Conservation (phyloP, 2,329 filamentous ascomycete species). For the Pyrenophora teres region DNA sequence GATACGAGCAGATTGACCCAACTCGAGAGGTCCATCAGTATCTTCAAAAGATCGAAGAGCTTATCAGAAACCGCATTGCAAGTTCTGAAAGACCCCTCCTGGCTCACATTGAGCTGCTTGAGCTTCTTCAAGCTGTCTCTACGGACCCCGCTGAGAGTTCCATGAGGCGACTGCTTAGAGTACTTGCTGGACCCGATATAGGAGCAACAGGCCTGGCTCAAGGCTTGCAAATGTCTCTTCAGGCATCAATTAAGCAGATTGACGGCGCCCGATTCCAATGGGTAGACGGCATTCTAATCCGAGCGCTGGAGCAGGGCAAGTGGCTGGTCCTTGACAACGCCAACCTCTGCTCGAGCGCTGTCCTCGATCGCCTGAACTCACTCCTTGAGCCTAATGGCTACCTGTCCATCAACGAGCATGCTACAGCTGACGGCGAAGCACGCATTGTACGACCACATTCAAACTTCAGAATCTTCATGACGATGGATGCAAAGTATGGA, state of each 20-base stretch:
- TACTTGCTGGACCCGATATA: slow-evolving; percentile 16
- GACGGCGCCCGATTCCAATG: slow-evolving; percentile 88
- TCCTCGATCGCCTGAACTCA: slow-evolving; percentile 92
- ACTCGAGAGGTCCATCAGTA: slow-evolving; percentile 71
- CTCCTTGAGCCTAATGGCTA: slow-evolving; percentile 87
- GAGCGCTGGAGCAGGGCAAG: slow-evolving; percentile 80
- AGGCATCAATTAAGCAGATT: slow-evolving; percentile 58
- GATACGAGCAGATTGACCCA: slow-evolving; percentile 92
- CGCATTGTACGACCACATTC: slow-evolving; percentile 80
- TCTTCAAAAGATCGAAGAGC: slow-evolving; percentile 58
- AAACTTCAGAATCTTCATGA: slow-evolving; percentile 90
- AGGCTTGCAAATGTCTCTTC: slow-evolving; percentile 57
- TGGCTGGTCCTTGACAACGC: slow-evolving; percentile 98
- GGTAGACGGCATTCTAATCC: slow-evolving; percentile 90
- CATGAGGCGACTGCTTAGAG: slow-evolving; percentile 18
- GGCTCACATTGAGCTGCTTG: slow-evolving; percentile 25
- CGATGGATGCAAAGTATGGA: slow-evolving; percentile 87
- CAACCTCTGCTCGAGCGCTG: slow-evolving; percentile 93
- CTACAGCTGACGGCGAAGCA: slow-evolving; percentile 78
- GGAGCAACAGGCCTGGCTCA: slow-evolving; percentile 48
- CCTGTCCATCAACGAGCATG: slow-evolving; percentile 92
- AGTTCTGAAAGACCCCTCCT: slow-evolving; percentile 10
- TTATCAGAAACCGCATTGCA: slow-evolving; percentile 53
- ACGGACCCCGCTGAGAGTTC: neutral
- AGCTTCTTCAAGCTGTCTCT: slow-evolving; percentile 20